Evolutionary conservation across 495 filamentous ascomycete genomes (phyloP).

Genomic region (Aspergillus nanangensis): DNA sequence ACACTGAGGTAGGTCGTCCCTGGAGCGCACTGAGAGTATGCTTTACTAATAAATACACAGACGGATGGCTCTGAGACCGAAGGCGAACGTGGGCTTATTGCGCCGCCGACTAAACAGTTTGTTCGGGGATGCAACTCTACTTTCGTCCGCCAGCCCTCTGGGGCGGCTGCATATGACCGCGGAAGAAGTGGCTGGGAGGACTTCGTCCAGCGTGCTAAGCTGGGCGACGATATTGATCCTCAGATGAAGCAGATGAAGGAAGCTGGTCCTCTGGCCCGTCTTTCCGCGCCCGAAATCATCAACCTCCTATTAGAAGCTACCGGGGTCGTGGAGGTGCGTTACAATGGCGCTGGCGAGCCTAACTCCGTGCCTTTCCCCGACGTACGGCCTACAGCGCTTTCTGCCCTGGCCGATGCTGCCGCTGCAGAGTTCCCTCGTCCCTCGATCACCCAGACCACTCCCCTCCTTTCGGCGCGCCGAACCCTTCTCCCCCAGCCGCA

Average conservation of each 20-base stretch:
- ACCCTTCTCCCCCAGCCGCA: slow-evolving; percentile 25
- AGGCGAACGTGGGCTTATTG: slow-evolving; percentile 19
- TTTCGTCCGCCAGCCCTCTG: slow-evolving; percentile 29
- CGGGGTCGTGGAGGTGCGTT: slow-evolving; percentile 11
- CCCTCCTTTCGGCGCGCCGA: slow-evolving; percentile 20
- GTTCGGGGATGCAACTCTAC: slow-evolving; percentile 36
- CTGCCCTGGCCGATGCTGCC: slow-evolving; percentile 32
- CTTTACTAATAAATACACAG: too few relatives aligned
- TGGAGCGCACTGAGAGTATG: too few relatives aligned
- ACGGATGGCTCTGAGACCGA: slow-evolving; percentile 38
- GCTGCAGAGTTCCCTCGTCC: slow-evolving; percentile 19
- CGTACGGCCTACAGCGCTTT: slow-evolving; percentile 19
- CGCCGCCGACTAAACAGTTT: slow-evolving; percentile 19
- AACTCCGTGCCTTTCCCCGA: slow-evolving; percentile 8
- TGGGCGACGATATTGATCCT: slow-evolving; percentile 34
- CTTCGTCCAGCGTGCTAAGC: slow-evolving; percentile 35
- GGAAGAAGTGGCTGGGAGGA: slow-evolving; percentile 36
- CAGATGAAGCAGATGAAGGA: slow-evolving; percentile 36
- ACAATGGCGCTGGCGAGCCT: slow-evolving; percentile 5
- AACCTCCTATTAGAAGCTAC: slow-evolving; percentile 20
- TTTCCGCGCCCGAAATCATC: slow-evolving; percentile 14
- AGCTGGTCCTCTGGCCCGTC: slow-evolving; percentile 10
- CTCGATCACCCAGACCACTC: slow-evolving; percentile 21
- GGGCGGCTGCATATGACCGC: slow-evolving; percentile 29
- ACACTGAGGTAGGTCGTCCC: slow-evolving; percentile 34